phyloP scores from a whole-genome alignment of 2,329 filamentous ascomycete species.

The Pseudogymnoascus sp. region DNA sequence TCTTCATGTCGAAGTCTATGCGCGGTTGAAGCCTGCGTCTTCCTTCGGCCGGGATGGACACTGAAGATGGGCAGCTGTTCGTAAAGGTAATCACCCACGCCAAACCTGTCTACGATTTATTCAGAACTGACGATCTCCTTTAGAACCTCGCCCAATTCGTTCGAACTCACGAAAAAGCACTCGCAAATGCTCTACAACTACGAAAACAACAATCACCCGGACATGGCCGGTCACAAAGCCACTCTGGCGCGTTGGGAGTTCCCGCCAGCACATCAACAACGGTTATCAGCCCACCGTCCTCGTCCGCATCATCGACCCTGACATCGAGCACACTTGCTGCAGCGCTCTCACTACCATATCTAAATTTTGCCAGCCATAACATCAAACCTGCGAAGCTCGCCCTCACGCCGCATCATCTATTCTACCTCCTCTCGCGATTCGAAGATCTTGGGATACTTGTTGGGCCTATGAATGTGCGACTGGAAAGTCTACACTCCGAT shows the following conservation, averaged over 20 bases:
- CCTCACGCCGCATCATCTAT: slow-evolving; percentile 90
- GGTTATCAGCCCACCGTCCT: slow-evolving; percentile 50
- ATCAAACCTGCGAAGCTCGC: slow-evolving; percentile 87
- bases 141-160: slow-evolving; percentile 95
- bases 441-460: slow-evolving; percentile 86
- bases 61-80: slow-evolving; percentile 83
- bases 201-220: slow-evolving; percentile 62
- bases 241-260: slow-evolving; percentile 48
- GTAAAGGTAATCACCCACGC: slow-evolving; percentile 58
- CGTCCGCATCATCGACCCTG: slow-evolving; percentile 52
- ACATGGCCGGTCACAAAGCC: slow-evolving; percentile 60
- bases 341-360: slow-evolving; percentile 75
- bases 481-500: slow-evolving; percentile 90
- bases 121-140: slow-evolving; percentile 19
- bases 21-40: slow-evolving; percentile 7
- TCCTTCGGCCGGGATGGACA: slow-evolving; percentile 38
- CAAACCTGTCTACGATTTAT: background rate
- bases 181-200: slow-evolving; percentile 90
- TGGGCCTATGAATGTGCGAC: slow-evolving; percentile 89
- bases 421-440: slow-evolving; percentile 91
- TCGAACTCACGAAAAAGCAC: slow-evolving; percentile 91
- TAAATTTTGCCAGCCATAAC: slow-evolving; percentile 76
- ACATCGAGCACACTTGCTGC: slow-evolving; percentile 70
- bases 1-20: slow-evolving; percentile 10
- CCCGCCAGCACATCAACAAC: slow-evolving; percentile 27